Conservation (phyloP, 2,329 filamentous ascomycete species). For the Fusarium oligoseptatum region DNA sequence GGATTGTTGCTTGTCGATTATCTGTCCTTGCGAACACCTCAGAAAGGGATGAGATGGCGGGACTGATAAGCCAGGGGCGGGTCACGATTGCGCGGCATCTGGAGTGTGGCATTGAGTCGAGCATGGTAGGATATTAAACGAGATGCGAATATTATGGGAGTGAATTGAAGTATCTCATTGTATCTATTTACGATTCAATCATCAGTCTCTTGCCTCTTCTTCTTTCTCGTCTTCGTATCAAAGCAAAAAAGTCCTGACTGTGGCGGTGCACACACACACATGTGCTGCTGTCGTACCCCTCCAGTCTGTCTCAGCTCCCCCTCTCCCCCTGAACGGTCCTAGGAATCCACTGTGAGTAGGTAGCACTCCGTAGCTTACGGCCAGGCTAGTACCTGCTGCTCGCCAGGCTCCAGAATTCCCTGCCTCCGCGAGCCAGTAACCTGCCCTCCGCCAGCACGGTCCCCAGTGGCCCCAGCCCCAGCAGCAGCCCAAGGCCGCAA, state of each 20-base stretch:
- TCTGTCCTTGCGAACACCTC: slow-evolving; percentile 38
- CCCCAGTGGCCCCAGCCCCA: slow-evolving; percentile 30
- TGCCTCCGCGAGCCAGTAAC: slow-evolving; percentile 32
- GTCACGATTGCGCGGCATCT: slow-evolving; percentile 37
- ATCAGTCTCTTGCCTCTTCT: not conserved
- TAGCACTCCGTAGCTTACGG: not conserved
- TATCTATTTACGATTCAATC: not conserved
- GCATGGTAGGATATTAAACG: not conserved
- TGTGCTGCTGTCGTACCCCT: slow-evolving; percentile 11
- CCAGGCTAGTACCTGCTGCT: slow-evolving; percentile 4
- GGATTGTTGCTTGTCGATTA: slow-evolving; percentile 21
- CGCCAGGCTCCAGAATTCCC: slow-evolving; percentile 42
- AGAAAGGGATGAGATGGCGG: slow-evolving; percentile 41
- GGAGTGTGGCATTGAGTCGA: slow-evolving; percentile 19
- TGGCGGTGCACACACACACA: slow-evolving; percentile 36
- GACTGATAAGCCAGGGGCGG: slow-evolving; percentile 27
- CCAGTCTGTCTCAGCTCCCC: slow-evolving; percentile 30
- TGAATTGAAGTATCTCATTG: not conserved
- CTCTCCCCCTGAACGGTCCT: slow-evolving; percentile 34
- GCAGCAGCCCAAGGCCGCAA: slow-evolving; percentile 39
- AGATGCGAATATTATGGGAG: not conserved
- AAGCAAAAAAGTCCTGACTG: slow-evolving; percentile 21
- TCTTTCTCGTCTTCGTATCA: slow-evolving; percentile 1
- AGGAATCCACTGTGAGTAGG: not conserved
- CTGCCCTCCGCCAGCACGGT: slow-evolving; percentile 23